phyloP scores from a whole-genome alignment of 163 green algal species.

The Volvox carteri region DNA sequence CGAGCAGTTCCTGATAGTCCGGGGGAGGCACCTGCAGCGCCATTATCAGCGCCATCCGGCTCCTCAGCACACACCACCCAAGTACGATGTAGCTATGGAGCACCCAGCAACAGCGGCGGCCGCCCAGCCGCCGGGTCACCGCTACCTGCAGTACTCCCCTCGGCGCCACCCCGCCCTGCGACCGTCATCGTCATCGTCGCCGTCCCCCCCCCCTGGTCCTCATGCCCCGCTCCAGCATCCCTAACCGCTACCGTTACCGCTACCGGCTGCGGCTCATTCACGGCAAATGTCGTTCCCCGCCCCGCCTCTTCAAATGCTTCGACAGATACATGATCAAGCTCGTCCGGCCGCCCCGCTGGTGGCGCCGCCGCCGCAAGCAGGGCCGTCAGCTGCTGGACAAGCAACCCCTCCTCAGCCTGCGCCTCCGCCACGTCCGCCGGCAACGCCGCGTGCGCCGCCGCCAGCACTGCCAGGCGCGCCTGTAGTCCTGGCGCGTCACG shows the following conservation, averaged over 20 bases:
- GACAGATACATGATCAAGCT: not conserved
- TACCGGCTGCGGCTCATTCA: constrained; percentile 6
- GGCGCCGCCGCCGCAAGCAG: constrained; percentile 32
- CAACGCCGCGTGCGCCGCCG: not conserved
- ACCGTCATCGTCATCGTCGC: not conserved
- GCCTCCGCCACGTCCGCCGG: constrained; percentile 7
- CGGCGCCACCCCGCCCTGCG: not conserved
- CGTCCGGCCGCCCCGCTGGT: constrained; percentile 4
- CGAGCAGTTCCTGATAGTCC: no score
- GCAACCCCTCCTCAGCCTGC: constrained; percentile 30
- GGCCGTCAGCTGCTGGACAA: not conserved
- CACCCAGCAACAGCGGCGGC: constrained; percentile 25
- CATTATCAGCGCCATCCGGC: no score
- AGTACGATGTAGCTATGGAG: no score
- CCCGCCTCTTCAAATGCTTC: constrained; percentile 30
- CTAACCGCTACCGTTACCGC: not conserved
- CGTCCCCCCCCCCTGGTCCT: not conserved
- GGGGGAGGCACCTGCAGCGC: no score
- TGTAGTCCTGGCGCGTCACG: constrained; percentile 6
- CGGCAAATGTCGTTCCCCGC: not conserved
- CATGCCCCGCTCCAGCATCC: not conserved
- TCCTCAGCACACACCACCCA: no score
- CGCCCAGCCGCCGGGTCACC: not conserved
- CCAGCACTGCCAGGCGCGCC: not conserved
- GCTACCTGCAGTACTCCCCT: no score